These are phyloP conservation scores for Lasiosphaeriaceae sp. DNA, from an alignment of 495 filamentous ascomycete species.

Conservation along the genomic window DNA sequence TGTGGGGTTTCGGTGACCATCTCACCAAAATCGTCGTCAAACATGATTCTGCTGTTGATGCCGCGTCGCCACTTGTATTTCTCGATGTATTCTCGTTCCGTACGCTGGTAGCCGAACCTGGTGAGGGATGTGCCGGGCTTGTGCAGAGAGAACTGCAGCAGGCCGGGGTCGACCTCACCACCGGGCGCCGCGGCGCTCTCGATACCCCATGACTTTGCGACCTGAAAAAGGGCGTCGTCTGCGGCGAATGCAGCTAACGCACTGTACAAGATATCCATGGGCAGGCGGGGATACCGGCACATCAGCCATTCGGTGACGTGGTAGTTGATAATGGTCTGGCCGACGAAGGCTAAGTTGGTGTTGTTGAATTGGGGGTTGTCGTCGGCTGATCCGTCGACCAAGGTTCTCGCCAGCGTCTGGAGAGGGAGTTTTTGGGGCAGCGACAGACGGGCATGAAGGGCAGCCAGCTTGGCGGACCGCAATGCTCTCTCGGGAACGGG, in stretches of 20 bases:
- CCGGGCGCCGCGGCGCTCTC: conserved; percentile 79
- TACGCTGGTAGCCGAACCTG: conserved; percentile 38
- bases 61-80: conserved; percentile 63
- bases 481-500: conserved; percentile 64
- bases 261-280: conserved; percentile 73
- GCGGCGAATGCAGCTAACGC: conserved; percentile 82
- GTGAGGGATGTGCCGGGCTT: conserved; percentile 52
- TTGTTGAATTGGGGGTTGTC: conserved; percentile 53
- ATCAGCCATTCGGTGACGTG: conserved; percentile 85
- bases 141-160: conserved; percentile 73
- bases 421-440: conserved; percentile 79
- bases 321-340: conserved; percentile 76
- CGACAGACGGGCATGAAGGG: conserved; percentile 85
- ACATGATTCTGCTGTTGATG: conserved; percentile 64
- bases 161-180: conserved; percentile 85
- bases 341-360: conserved; percentile 72
- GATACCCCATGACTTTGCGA: conserved; percentile 84
- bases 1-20: conserved; percentile 23
- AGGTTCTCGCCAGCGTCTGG: conserved; percentile 76
- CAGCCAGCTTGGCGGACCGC: conserved; percentile 83
- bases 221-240: conserved; percentile 58
- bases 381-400: conserved; percentile 84
- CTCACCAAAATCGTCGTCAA: conserved; percentile 79
- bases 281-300: conserved; percentile 83
- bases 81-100: conserved; percentile 30